Evolutionary conservation across 768 basidiomycete species (phyloP), one percentile per base, ranked within the genome.

Genomic region (Agaricus blazei): DNA sequence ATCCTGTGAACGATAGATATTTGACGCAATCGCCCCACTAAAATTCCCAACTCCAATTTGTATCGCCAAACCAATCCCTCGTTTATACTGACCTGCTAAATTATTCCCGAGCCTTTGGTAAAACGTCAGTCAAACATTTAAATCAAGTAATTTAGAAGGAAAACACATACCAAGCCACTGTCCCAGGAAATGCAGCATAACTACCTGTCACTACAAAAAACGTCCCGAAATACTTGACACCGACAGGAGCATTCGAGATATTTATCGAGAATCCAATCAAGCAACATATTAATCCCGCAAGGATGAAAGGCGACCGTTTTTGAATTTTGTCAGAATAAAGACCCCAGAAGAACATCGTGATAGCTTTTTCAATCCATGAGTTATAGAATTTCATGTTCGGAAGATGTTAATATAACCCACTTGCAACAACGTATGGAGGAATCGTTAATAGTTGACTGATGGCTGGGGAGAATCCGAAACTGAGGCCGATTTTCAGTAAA

Each of bases 41-140:
- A 87, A 80, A 61, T 87, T 85, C 0, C 84, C 85, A 19, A 86
- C 74, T 7, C 83, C 82, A 28, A 87, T 82, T n/a, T 87, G 82
- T 26, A 87, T 52, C 0, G 84, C 85, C 77, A 88, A 81, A 2
- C 82, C 85, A 9, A 84, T 70, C 0, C 74, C 86, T 3, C 87
- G 84, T 64, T 88, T 89, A 64, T 84, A 87, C 56, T 85, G 83
- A 0, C 87, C 87, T 0, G 78, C 68, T 11, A 86, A 72, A 59
- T 88, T 86, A 60, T 84, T 85, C 23, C 81, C 81, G 3, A 84
- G 67, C 85, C 85, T 87, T 52, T 1, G 31, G 41, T n/a, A 43
- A 45, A 26, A 34, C 46, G 23, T 31, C n/a, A 27, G n/a, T 26
- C 29, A 34, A 19, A 19, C 19, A 19, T 19, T 19, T 19, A 19